Conservation (phyloP, 1,284 basidiomycete genomes). For the Naganishia sp. region DNA sequence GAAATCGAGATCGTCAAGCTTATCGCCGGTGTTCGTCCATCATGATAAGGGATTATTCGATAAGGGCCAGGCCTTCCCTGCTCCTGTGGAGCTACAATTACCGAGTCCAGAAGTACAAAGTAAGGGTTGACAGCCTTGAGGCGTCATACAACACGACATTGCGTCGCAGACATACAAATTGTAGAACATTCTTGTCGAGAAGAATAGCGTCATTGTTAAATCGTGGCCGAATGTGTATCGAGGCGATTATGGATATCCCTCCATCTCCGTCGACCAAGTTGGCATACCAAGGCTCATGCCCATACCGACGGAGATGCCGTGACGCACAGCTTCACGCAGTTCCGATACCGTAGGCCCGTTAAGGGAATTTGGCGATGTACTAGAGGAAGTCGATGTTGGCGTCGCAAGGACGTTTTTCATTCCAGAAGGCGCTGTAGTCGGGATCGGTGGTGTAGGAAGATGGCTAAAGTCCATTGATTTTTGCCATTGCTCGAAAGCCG, state of each 20-base stretch:
- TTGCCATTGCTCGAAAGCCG: slow-evolving; percentile 36
- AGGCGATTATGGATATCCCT: slow-evolving; percentile 10
- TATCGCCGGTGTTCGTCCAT: background rate
- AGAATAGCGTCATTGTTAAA: slow-evolving; percentile 3
- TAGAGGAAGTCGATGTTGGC: slow-evolving; percentile 18
- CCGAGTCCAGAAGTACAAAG: slow-evolving; percentile 13
- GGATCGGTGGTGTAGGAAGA: slow-evolving; percentile 15
- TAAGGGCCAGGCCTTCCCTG: slow-evolving; percentile 6
- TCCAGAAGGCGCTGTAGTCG: slow-evolving; percentile 1
- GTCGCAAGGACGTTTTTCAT: slow-evolving; percentile 13
- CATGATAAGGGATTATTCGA: slow-evolving; percentile 5
- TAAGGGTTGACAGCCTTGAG: slow-evolving; percentile 8
- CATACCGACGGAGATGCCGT: slow-evolving; percentile 39
- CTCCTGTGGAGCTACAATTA: slow-evolving; percentile 22
- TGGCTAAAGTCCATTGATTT: slow-evolving; percentile 26
- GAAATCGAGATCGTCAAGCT: background rate
- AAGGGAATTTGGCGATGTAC: slow-evolving; percentile 8
- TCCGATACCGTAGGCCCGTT: slow-evolving; percentile 27
- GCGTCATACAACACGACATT: slow-evolving; percentile 18
- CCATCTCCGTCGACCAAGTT: slow-evolving; percentile 25
- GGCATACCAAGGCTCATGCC: slow-evolving; percentile 33
- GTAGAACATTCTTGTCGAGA: slow-evolving; percentile 5
- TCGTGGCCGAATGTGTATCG: slow-evolving; percentile 10
- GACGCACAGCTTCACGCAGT: slow-evolving; percentile 39
- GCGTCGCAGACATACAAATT: slow-evolving; percentile 9